Base-by-base conservation (phyloP, 129 eudicot genomes). In the Saussurea involucrata region DNA sequence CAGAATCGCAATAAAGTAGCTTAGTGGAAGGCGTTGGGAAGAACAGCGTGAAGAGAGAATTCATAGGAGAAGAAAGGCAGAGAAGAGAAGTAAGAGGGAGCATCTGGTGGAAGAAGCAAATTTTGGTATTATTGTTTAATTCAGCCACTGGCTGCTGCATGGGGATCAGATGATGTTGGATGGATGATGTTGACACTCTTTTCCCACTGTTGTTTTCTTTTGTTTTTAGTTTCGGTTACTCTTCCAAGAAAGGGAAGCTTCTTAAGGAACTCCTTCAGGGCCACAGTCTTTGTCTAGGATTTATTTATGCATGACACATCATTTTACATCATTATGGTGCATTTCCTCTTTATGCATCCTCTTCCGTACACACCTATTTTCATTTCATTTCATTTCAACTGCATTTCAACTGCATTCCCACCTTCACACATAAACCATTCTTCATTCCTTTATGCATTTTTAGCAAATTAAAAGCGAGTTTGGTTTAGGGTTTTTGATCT, bases 181-280 rank as follows among this genome's bases (percentile, higher is more conserved):
- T n/a, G 24, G 11, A 17, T 72, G 83, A 80, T 53, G 73, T 73
- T 80, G 83, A 73, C 83, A 72, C 78, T 78, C 44, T 37, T 71
- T 1, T 12, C 1, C 1, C 24, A n/a, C 65, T 60, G 27, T 80
- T 73, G 73, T 80, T 64, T 73, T 53, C 22, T 66, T 80, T 80
- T 73, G 17, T 73, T 73, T 73, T 73, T 73, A 79, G 71, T 65
- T 63, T 72, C 8, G 28, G 77, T 63, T 64, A n/a, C 64, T 73
- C 64, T 80, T 57, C 46, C 84, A 80, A 80, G 84, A 80, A 80
- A 74, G 80, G 84, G 84, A 80, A 80, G 84, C 84, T 80, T 80
- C 84, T 74, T 68, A 80, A 74, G 83, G 76, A 80, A 80, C 75
- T 67, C 71, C 71, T 24, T 80, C 84, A 80, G 84, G 71, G 75